Conservation (phyloP, 805 yeast species). For the Wickerhamomyces sydowiorum region DNA sequence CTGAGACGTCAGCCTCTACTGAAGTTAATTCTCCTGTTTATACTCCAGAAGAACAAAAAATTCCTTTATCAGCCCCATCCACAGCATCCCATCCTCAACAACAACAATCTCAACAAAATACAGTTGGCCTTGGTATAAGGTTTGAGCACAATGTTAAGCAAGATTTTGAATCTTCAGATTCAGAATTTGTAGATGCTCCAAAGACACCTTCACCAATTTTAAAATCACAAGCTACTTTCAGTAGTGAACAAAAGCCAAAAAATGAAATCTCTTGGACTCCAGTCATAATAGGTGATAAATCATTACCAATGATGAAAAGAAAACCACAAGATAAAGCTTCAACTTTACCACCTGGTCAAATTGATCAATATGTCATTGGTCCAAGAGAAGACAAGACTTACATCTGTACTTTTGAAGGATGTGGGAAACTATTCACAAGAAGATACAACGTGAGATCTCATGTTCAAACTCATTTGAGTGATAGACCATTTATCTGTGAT, state of each 20-base stretch:
- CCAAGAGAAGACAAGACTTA: constrained; percentile 68
- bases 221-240: constrained; percentile 27
- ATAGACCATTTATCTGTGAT: constrained; percentile 82
- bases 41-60: constrained; percentile 1
- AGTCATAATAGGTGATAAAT: constrained; percentile 12
- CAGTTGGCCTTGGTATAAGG: constrained; percentile 1
- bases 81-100: background rate
- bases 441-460: constrained; percentile 92
- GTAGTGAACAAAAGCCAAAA: constrained; percentile 9
- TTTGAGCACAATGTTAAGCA: constrained; percentile 1
- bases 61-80: constrained; percentile 1
- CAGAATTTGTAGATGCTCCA: constrained; percentile 27
- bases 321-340: constrained; percentile 34
- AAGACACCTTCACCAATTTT: constrained; percentile 42
- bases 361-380: constrained; percentile 78
- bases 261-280: constrained; percentile 20
- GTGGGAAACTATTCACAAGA: constrained; percentile 81
- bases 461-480: constrained; percentile 93
- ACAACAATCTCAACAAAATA: background rate
- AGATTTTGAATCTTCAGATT: constrained; percentile 16
- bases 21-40: background rate
- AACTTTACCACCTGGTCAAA: constrained; percentile 81
- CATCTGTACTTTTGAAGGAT: constrained; percentile 68
- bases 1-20: background rate
- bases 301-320: constrained; percentile 10